phyloP scores from a whole-genome alignment of 108 stramenopile species.

The Ochromonas danica region DNA sequence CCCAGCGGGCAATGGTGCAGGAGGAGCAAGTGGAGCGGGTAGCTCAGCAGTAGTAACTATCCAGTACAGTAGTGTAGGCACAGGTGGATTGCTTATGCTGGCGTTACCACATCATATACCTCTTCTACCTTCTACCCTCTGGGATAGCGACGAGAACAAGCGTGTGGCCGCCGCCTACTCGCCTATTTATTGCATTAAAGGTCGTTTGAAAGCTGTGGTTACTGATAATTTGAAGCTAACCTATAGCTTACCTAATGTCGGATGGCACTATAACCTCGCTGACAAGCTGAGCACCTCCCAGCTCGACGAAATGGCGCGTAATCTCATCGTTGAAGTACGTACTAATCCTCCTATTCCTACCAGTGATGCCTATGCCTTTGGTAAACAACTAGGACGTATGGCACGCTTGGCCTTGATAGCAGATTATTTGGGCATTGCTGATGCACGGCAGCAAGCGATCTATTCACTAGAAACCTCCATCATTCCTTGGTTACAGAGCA shows the following conservation, averaged over 20 bases:
- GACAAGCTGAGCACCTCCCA: slow-evolving; percentile 8
- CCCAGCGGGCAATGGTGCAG: too few species aligned
- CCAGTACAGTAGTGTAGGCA: not conserved
- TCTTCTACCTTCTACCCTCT: not conserved
- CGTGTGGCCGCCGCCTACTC: not conserved
- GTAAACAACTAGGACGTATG: slow-evolving; percentile 44
- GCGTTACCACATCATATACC: slow-evolving; percentile 17
- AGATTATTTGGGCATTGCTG: slow-evolving; percentile 48
- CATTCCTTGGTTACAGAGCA: slow-evolving; percentile 31
- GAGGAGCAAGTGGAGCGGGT: too few species aligned
- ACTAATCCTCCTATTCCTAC: not conserved
- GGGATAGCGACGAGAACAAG: not conserved
- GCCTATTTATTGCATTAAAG: slow-evolving; percentile 19
- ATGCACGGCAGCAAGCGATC: slow-evolving; percentile 32
- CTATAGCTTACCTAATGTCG: not conserved
- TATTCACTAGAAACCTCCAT: not conserved
- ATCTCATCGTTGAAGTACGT: not conserved
- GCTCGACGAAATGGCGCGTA: slow-evolving; percentile 2
- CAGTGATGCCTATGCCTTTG: slow-evolving; percentile 8
- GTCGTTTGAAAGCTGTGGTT: slow-evolving; percentile 5
- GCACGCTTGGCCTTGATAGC: slow-evolving; percentile 53
- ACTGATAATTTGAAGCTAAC: not conserved
- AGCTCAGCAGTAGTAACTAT: not conserved
- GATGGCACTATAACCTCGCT: slow-evolving; percentile 6
- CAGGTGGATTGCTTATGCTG: slow-evolving; percentile 22